A percentile compares a stretch with the other conserved stretches of the same genome.
These are phyloP conservation scores for Cercospora canescens DNA, from an alignment of 2,329 filamentous ascomycete species.

Conservation along the genomic window DNA sequence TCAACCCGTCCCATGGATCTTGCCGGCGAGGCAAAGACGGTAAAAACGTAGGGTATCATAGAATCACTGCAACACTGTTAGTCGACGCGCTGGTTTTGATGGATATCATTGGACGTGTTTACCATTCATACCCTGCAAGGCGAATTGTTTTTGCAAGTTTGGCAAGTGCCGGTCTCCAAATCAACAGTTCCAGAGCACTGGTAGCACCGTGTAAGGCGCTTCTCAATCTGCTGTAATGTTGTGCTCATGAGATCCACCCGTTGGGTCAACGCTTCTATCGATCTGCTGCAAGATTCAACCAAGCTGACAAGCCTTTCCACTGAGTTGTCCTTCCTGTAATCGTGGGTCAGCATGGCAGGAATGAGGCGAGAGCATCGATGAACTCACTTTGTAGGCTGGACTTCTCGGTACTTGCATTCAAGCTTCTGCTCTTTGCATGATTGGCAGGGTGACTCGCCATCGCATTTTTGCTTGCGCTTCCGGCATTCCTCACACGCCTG, in stretches of 20 bases:
- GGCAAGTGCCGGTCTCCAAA: slow-evolving; percentile 21
- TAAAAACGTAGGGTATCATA: neutral
- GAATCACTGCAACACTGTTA: neutral
- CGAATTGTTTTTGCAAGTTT: slow-evolving; percentile 13
- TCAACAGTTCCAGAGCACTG: slow-evolving; percentile 22
- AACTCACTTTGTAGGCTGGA: slow-evolving; percentile 26
- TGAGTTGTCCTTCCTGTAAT: slow-evolving; percentile 26
- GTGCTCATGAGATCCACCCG: slow-evolving; percentile 25
- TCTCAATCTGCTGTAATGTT: slow-evolving; percentile 19
- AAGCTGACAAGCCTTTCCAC: slow-evolving; percentile 23
- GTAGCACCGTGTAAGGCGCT: slow-evolving; percentile 21
- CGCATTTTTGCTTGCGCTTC: slow-evolving; percentile 28
- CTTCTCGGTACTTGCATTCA: slow-evolving; percentile 27
- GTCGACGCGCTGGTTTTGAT: neutral
- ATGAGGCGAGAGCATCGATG: neutral
- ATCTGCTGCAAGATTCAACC: slow-evolving; percentile 22
- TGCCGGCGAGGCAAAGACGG: neutral
- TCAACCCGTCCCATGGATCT: neutral
- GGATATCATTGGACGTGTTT: too few relatives aligned
- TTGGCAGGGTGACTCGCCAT: slow-evolving; percentile 25
- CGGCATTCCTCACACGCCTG: slow-evolving; percentile 30
- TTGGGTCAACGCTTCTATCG: slow-evolving; percentile 23
- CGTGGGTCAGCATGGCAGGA: neutral
- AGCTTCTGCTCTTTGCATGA: slow-evolving; percentile 29
- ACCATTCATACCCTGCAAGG: slow-evolving; percentile 17